phyloP scores from a whole-genome alignment of 2,329 filamentous ascomycete species.

The Seiridium unicorne region DNA sequence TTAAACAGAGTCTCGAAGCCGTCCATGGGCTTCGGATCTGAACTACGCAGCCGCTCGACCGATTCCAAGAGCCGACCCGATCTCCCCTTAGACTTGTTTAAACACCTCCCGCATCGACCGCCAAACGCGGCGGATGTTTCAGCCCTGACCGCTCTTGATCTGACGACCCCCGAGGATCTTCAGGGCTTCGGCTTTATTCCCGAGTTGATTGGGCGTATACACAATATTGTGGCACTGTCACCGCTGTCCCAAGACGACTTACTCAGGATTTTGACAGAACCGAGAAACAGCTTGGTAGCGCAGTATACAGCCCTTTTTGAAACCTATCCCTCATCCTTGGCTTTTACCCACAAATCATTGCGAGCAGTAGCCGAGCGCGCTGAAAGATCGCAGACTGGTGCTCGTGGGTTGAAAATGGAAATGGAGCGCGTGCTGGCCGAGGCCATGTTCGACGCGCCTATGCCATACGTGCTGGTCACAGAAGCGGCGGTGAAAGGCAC shows the following conservation, averaged over 20 bases:
- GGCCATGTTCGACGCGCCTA: constrained; percentile 79
- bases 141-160: constrained; percentile 61
- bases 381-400: constrained; percentile 66
- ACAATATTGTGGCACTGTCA: constrained; percentile 83
- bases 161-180: constrained; percentile 72
- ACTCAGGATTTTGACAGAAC: constrained; percentile 87
- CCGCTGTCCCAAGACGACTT: constrained; percentile 68
- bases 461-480: constrained; percentile 72
- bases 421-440: constrained; percentile 77
- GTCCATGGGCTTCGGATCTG: constrained; percentile 88
- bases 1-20: constrained; percentile 81
- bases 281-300: constrained; percentile 80
- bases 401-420: constrained; percentile 74
- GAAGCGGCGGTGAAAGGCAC: constrained; percentile 65
- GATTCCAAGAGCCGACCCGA: constrained; percentile 51
- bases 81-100: constrained; percentile 62
- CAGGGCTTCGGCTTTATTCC: constrained; percentile 90
- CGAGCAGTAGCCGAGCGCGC: constrained; percentile 74
- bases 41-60: constrained; percentile 60
- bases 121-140: constrained; percentile 26
- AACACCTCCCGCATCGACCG: constrained; percentile 55
- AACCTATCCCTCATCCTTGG: constrained; percentile 73
- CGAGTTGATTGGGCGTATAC: constrained; percentile 92
- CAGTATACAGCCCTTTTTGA: constrained; percentile 90
- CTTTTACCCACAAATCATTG: constrained; percentile 81